phyloP scores from a whole-genome alignment of 1,139 yeast genomes.

The Saccharomyces hybrid region DNA sequence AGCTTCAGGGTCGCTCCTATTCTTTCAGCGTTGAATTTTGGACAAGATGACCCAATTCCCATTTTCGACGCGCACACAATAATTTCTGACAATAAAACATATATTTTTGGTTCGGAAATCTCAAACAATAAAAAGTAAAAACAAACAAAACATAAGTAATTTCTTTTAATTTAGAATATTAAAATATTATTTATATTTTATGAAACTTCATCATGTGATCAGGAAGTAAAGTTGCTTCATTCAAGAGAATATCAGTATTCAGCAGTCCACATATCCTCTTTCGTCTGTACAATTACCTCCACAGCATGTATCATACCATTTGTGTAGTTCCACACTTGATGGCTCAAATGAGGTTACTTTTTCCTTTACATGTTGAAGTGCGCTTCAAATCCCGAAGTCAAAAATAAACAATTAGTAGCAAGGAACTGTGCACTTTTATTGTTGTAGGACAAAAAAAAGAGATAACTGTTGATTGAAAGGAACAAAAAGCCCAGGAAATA shows the following conservation, averaged over 20 bases:
- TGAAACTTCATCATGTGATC: background rate
- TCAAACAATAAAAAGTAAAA: background rate
- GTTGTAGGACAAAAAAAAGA: background rate
- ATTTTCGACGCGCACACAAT: background rate
- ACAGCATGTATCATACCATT: background rate
- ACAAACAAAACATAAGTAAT: background rate
- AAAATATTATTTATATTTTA: too few relatives aligned
- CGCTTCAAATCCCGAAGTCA: background rate
- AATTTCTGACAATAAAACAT: background rate
- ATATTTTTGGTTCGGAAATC: background rate
- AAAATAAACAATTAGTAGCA: background rate
- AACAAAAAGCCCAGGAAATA: background rate
- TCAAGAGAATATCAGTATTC: background rate
- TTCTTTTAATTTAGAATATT: background rate
- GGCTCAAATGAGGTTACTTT: background rate
- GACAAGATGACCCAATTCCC: background rate
- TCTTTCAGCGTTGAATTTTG: background rate
- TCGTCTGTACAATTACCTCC: background rate
- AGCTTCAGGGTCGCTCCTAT: background rate
- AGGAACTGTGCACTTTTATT: background rate
- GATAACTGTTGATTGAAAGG: too few relatives aligned
- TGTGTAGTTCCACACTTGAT: background rate
- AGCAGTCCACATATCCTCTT: background rate
- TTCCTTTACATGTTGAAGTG: background rate
- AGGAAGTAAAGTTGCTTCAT: background rate